These are phyloP conservation scores for Encephalitozoon hellem DNA, from an alignment of 371 early-diverging fungal genomes.

Conservation along the genomic window DNA sequence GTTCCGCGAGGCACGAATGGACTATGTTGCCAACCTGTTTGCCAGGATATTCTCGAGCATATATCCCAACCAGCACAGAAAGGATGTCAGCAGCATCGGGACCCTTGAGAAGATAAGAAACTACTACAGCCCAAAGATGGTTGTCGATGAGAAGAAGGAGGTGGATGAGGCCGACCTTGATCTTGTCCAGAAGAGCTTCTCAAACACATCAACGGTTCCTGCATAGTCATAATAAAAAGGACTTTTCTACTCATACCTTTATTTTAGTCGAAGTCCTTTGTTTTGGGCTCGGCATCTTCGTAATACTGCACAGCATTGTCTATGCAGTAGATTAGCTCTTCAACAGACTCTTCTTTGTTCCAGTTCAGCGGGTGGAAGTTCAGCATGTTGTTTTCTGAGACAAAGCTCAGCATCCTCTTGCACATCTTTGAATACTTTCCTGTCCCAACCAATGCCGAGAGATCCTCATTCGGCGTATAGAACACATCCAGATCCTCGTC, in stretches of 20 bases:
- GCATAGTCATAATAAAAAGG: neutral
- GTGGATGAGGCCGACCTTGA: neutral
- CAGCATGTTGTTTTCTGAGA: constrained; percentile 79
- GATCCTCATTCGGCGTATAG: constrained; percentile 60
- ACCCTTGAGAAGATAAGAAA: constrained; percentile 1
- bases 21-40: neutral
- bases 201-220: neutral
- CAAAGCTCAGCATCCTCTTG: constrained; percentile 15
- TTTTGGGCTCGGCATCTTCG: constrained; percentile 76
- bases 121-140: neutral
- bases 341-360: constrained; percentile 79
- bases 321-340: constrained; percentile 70
- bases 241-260: neutral
- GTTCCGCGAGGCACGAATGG: constrained; percentile 2
- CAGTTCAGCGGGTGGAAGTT: constrained; percentile 81
- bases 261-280: neutral
- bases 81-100: neutral
- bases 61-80: neutral
- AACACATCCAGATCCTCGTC: neutral
- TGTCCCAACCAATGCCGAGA: constrained; percentile 64
- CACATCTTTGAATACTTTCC: constrained; percentile 50
- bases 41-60: neutral
- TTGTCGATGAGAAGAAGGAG: neutral
- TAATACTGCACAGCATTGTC: constrained; percentile 89
- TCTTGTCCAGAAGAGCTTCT: neutral